Conservation (phyloP, 2,329 filamentous ascomycete species). For the Arthrobotrys sphaeroides region DNA sequence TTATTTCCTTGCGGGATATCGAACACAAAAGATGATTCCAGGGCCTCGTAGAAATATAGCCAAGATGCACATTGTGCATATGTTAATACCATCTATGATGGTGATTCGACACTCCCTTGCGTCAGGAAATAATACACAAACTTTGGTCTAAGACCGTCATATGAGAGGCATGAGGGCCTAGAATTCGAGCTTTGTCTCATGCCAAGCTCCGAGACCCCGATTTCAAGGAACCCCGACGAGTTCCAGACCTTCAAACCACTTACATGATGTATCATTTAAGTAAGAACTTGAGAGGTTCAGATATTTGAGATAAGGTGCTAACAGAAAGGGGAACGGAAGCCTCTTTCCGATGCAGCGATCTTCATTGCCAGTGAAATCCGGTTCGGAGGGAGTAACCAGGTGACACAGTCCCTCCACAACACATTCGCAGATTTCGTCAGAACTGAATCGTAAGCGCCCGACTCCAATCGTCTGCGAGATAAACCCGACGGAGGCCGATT, state of each 20-base stretch:
- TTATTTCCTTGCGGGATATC: not conserved
- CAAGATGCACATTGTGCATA: not conserved
- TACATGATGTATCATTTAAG: no score
- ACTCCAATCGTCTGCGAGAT: no score
- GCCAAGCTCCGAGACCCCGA: not conserved
- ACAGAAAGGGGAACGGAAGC: constrained; percentile 22
- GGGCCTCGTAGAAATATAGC: constrained; percentile 13
- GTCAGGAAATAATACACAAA: not conserved
- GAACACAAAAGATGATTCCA: constrained; percentile 25
- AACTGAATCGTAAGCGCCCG: not conserved
- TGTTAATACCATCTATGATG: not conserved
- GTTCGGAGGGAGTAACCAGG: constrained; percentile 18
- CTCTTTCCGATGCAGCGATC: constrained; percentile 40
- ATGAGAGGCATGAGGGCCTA: no score
- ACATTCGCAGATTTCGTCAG: constrained; percentile 9
- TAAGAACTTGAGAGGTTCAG: constrained; percentile 16
- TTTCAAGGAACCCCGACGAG: constrained; percentile 3
- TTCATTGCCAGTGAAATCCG: constrained; percentile 25
- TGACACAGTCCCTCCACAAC: constrained; percentile 36
- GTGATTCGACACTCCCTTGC: constrained; percentile 2
- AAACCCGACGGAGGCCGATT: not conserved
- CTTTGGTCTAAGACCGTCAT: not conserved
- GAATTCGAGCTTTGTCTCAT: not conserved
- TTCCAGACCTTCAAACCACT: constrained; percentile 20
- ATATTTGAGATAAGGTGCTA: constrained; percentile 5